Percentiles rank a stretch among this genome's conserved stretches.
phyloP scores from a whole-genome alignment of 805 yeast species.

The Suhomyces vadensis region DNA sequence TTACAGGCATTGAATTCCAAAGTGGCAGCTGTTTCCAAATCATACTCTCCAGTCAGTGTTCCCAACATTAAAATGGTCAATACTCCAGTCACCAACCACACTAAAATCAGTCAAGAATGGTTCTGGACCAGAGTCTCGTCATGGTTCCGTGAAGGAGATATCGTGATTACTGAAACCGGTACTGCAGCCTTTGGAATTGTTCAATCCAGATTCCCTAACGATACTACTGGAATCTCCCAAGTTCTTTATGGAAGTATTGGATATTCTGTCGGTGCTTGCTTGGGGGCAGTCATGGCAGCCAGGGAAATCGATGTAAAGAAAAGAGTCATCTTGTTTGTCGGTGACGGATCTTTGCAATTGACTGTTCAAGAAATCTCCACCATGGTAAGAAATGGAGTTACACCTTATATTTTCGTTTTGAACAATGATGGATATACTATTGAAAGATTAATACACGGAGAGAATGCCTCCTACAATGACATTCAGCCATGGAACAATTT shows the following conservation, averaged over 20 bases:
- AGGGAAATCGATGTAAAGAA: conserved; percentile 59
- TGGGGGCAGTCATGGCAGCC: conserved; percentile 70
- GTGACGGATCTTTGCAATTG: conserved; percentile 76
- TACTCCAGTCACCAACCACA: conserved; percentile 38
- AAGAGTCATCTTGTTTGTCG: conserved; percentile 67
- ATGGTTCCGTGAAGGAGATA: conserved; percentile 67
- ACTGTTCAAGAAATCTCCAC: conserved; percentile 75
- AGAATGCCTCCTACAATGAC: conserved; percentile 61
- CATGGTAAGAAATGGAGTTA: conserved; percentile 64
- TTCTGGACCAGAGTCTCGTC: conserved; percentile 64
- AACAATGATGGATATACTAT: conserved; percentile 77
- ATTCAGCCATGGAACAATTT: conserved; percentile 71
- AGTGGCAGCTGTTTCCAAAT: conserved; percentile 38
- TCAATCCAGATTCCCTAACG: conserved; percentile 62
- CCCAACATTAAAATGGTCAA: conserved; percentile 52
- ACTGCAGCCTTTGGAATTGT: conserved; percentile 74
- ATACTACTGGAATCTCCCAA: conserved; percentile 67
- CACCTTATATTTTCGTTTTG: conserved; percentile 67
- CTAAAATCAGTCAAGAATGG: conserved; percentile 57
- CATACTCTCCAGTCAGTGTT: conserved; percentile 54
- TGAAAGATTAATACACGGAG: conserved; percentile 74
- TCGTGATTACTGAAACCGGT: conserved; percentile 71
- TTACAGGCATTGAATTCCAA: conserved; percentile 33
- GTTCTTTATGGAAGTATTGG: conserved; percentile 80
- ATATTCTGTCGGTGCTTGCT: conserved; percentile 63